These are phyloP conservation scores for Trichosporon coremiiforme DNA, from an alignment of 1,284 basidiomycete genomes.

Conservation along the genomic window DNA sequence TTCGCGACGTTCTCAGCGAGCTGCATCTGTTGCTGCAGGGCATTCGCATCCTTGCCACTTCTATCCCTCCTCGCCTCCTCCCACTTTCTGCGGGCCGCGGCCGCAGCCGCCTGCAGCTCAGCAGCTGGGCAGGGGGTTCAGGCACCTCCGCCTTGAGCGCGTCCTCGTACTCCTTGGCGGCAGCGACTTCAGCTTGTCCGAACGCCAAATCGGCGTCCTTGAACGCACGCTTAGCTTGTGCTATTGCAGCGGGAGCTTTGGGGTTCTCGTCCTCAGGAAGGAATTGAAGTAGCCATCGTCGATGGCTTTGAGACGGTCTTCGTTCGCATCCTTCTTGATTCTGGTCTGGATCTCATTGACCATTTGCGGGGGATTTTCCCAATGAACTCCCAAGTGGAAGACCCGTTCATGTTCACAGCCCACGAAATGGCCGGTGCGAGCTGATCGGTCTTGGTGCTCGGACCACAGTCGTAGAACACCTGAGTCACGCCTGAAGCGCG, in stretches of 20 bases:
- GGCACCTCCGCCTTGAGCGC: background rate
- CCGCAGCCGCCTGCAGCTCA: background rate
- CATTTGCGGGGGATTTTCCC: background rate
- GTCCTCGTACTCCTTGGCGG: background rate
- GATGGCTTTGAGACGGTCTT: background rate
- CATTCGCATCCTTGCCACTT: background rate
- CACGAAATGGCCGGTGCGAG: background rate
- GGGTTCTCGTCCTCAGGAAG: background rate
- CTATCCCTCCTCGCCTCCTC: background rate
- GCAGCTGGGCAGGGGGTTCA: background rate
- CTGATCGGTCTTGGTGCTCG: background rate
- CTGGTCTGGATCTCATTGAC: background rate
- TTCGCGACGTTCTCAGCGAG: background rate
- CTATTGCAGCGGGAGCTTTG: background rate
- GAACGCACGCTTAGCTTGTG: background rate
- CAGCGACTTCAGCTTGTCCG: background rate
- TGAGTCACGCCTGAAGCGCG: background rate
- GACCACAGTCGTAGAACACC: background rate
- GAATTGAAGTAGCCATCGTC: background rate
- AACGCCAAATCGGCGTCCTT: background rate
- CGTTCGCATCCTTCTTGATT: background rate
- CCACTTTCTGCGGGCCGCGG: background rate
- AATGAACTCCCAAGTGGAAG: background rate
- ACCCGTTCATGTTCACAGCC: background rate
- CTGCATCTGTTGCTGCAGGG: background rate